Base-by-base conservation (phyloP, 306 rosid species). In the Rosa persica region DNA sequence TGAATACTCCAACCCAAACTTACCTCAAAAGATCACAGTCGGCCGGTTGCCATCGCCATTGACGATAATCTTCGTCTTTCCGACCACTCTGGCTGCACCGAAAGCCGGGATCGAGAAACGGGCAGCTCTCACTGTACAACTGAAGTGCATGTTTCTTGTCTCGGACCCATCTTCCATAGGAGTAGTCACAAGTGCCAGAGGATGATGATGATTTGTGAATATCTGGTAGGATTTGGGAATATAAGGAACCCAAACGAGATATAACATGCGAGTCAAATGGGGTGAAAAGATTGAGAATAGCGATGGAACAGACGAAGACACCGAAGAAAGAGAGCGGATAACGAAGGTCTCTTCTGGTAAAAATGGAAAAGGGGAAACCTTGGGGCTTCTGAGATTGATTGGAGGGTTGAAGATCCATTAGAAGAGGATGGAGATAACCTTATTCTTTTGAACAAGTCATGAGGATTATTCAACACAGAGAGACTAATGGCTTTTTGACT, bases 51-150 rank as follows among this genome's bases (percentile, higher is more conserved):
- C 97, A 93, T 71, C 91, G 83, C 99, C 99, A 90, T 73, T 85
- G 77, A 4, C 86, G 89, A 60, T 77, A 93, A 20, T 72, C 83
- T 2, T 85, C 67, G 77, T 91, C 86, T 67, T 48, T 85, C 36
- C 99, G 83, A 8, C 98, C 96, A 43, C 84, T 93, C 40, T 47
- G 84, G 47, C 23, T 74, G 82, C 99, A 96, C 79, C 91, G 93
- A 72, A 96, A 96, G 13, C 99, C 99, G 0, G 94, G 94, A 82
- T 96, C 99, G 20, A 93, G 87, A 78, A 91, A 96, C 4, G 85
- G 92, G 62, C 99, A 96, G 10, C 49, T 81, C 79, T 96, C 99
- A 2, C 76, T 64, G 81, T 96, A 96, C 0, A 77, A 78, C 46
- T 70, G 74, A 71, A 19, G 64, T 0, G 85, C 23, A 25, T 83